A percentile compares a stretch with the other conserved stretches of the same genome.
Conservation (phyloP, 805 yeast genomes). For the Pichia heedii region DNA sequence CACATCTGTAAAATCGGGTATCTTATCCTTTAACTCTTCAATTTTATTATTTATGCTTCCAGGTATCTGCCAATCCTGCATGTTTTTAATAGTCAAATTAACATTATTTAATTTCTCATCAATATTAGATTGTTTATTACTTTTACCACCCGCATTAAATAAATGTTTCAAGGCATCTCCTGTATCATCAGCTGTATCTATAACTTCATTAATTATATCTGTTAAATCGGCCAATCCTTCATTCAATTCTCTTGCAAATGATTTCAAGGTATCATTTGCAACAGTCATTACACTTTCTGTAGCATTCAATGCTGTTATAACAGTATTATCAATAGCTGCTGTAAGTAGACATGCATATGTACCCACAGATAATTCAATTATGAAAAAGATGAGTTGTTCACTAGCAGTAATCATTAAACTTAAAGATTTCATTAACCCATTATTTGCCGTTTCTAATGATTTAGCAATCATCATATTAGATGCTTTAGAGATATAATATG, state of each 20-base stretch:
- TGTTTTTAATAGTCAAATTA: slow-evolving; percentile 45
- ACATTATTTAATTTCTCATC: slow-evolving; percentile 36
- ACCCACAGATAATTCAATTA: slow-evolving; percentile 68
- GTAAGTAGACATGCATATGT: slow-evolving; percentile 79
- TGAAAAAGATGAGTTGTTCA: slow-evolving; percentile 52
- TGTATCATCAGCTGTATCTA: slow-evolving; percentile 35
- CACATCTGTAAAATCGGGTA: slow-evolving; percentile 62
- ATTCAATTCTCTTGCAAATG: slow-evolving; percentile 52
- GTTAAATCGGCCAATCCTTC: slow-evolving; percentile 57
- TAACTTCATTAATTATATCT: slow-evolving; percentile 44
- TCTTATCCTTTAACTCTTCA: slow-evolving; percentile 36
- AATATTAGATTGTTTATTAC: slow-evolving; percentile 25
- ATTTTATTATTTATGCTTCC: slow-evolving; percentile 50
- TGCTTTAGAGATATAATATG: slow-evolving; percentile 46
- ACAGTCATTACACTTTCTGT: slow-evolving; percentile 51
- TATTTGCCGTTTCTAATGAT: slow-evolving; percentile 39
- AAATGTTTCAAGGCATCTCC: slow-evolving; percentile 40
- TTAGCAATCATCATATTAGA: slow-evolving; percentile 44
- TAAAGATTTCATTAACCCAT: slow-evolving; percentile 36
- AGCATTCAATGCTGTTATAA: slow-evolving; percentile 63
- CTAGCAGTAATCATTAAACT: slow-evolving; percentile 43
- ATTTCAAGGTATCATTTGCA: slow-evolving; percentile 52
- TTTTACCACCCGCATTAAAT: slow-evolving; percentile 36
- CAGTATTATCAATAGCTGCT: slow-evolving; percentile 64
- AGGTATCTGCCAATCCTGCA: slow-evolving; percentile 59